phyloP scores from a whole-genome alignment of 164 flowering plant genomes.

The Annona squamosa region DNA sequence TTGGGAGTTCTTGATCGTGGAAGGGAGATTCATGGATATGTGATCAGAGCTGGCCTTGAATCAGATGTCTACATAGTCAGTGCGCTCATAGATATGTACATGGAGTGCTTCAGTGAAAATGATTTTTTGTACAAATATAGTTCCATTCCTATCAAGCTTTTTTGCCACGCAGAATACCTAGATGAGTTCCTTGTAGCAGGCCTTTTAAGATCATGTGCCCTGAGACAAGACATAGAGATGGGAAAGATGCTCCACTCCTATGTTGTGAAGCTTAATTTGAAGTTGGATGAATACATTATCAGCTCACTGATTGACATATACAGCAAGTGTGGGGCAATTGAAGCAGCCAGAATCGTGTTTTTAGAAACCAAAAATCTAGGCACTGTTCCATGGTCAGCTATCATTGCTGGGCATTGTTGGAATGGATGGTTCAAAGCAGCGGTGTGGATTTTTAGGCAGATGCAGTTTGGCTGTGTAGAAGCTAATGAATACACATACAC shows the following conservation, averaged over 20 bases:
- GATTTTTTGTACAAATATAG: constrained; percentile 2
- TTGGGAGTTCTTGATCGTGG: constrained; percentile 17
- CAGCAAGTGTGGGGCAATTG: constrained; percentile 26
- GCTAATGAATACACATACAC: constrained; percentile 28
- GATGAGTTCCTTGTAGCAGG: constrained; percentile 26
- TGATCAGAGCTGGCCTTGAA: constrained; percentile 24
- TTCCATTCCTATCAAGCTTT: constrained; percentile 18
- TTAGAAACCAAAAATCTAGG: constrained; percentile 17
- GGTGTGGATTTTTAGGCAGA: constrained; percentile 15
- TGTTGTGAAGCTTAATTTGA: constrained; percentile 20
- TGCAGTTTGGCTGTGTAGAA: constrained; percentile 17
- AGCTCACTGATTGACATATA: constrained; percentile 29
- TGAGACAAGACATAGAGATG: constrained; percentile 14
- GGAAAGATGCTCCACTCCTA: constrained; percentile 28
- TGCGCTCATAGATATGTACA: constrained; percentile 32
- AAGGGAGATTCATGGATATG: constrained; percentile 24
- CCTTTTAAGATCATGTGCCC: constrained; percentile 26
- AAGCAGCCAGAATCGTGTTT: constrained; percentile 25
- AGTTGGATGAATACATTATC: constrained; percentile 15
- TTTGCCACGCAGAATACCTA: constrained; percentile 15
- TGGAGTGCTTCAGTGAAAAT: constrained; percentile 22
- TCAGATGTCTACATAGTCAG: constrained; percentile 18
- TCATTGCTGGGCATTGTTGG: constrained; percentile 22
- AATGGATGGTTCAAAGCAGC: constrained; percentile 21
- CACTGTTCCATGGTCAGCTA: constrained; percentile 29